Evolutionary conservation across 768 basidiomycete genomes (phyloP), one percentile per base, ranked within the genome.

Genomic region (Termitomyces sp.): DNA sequence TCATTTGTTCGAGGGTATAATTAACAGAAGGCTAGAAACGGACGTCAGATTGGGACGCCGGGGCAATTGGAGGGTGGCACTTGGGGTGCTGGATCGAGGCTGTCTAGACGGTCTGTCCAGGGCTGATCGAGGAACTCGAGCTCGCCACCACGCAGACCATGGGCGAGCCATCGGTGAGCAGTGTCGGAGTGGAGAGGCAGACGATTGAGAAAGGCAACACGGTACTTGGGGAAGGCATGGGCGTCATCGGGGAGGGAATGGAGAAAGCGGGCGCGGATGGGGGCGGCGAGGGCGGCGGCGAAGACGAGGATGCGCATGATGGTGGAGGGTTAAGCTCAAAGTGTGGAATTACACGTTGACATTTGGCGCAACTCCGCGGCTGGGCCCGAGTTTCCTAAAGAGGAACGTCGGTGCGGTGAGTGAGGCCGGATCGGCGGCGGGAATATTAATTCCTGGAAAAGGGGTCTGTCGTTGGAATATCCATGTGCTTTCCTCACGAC

Each of bases 181-280:
- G 89, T 90, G 47, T 86, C 75, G 62, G 87, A 85, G 25, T 78
- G 70, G 60, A 94, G 72, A 27, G 91, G 91, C n/a, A 85, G 80
- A 56, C 80, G 80, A 66, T 90, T 89, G 66, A 94, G 81, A 70
- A 90, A 94, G 40, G 84, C 73, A 58, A 94, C 85, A 41, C 82
- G 79, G 67, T 83, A 88, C 68, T 94, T 94, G 61, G 91, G 92
- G 67, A 86, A 91, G 0, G 91, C 86, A 68, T 84, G 81, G 16
- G 84, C 76, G 64, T 94, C 91, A 63, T 92, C 88, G 28, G 91
- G 90, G 45, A 91, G 77, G 9, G 86, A 83, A 66, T 90, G 85
- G 28, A 85, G 68, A n/a, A 83, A 61, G 51, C 78, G 75, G 40
- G 79, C 66, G 50, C 57, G 56, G 55, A 68, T 45, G 63, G 61